These are phyloP conservation scores for Fusarium citri DNA, from an alignment of 2,329 filamentous ascomycete genomes.

Conservation along the genomic window DNA sequence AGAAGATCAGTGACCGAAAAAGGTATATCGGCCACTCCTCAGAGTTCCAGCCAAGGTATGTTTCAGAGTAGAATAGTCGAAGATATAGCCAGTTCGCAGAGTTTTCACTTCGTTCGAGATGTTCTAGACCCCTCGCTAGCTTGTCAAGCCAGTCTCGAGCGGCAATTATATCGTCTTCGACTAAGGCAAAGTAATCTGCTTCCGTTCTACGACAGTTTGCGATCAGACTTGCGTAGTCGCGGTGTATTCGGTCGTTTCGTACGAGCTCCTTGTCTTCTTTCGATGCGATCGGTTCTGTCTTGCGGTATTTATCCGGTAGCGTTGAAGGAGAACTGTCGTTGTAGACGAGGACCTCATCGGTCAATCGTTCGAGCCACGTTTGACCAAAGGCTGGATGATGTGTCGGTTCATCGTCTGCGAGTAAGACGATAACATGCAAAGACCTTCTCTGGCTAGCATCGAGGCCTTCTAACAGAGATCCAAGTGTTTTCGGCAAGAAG, in stretches of 20 bases:
- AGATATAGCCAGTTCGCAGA: slow-evolving; percentile 48
- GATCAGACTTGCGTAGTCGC: slow-evolving; percentile 47
- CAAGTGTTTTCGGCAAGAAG: slow-evolving; percentile 44
- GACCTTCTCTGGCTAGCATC: slow-evolving; percentile 42
- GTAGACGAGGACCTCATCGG: slow-evolving; percentile 49
- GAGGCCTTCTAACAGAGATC: slow-evolving; percentile 48
- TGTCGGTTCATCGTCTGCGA: slow-evolving; percentile 46
- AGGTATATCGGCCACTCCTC: slow-evolving; percentile 49
- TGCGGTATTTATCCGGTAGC: not conserved
- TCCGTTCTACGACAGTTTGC: slow-evolving; percentile 38
- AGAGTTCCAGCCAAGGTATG: slow-evolving; percentile 51
- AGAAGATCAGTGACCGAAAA: slow-evolving; percentile 14
- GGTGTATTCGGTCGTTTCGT: slow-evolving; percentile 45
- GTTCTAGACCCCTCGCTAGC: slow-evolving; percentile 15
- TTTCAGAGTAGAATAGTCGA: slow-evolving; percentile 52
- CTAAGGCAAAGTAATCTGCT: slow-evolving; percentile 46
- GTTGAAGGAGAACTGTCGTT: not conserved
- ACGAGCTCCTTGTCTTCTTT: not conserved
- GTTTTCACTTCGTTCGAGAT: slow-evolving; percentile 40
- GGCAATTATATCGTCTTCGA: slow-evolving; percentile 52
- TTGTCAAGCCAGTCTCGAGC: slow-evolving; percentile 48
- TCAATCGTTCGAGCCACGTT: slow-evolving; percentile 46
- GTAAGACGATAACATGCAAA: slow-evolving; percentile 46
- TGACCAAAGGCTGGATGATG: slow-evolving; percentile 47
- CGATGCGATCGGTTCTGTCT: not conserved